phyloP scores from a whole-genome alignment of 495 filamentous ascomycete genomes.

The Neurospora sp. region DNA sequence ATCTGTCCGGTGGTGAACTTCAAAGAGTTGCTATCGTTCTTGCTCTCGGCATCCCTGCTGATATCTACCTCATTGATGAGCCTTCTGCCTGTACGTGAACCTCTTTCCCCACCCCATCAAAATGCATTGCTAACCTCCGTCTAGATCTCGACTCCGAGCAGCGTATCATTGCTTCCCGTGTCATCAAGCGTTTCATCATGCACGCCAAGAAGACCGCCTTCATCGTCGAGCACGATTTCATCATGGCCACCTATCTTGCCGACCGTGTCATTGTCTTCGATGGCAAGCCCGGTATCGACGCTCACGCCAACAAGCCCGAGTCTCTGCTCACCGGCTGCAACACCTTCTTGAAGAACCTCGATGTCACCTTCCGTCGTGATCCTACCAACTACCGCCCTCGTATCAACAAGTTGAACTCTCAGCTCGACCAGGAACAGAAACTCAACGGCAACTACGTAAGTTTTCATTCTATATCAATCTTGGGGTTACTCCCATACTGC shows the following conservation, averaged over 20 bases:
- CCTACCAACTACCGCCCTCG: slow-evolving; percentile 91
- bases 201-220: slow-evolving; percentile 99
- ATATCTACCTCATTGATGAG: slow-evolving; percentile 98
- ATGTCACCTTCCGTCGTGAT: slow-evolving; percentile 97
- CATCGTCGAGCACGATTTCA: slow-evolving; percentile 99
- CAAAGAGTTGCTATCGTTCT: slow-evolving; percentile 95
- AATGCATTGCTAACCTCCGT: background rate
- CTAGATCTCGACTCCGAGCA: slow-evolving; percentile 85
- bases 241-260: slow-evolving; percentile 95
- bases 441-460: slow-evolving; percentile 80
- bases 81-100: slow-evolving; percentile 23
- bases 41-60: slow-evolving; percentile 87
- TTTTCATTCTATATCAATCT: slow-evolving; percentile 5
- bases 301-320: slow-evolving; percentile 81
- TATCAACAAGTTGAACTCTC: slow-evolving; percentile 95
- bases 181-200: slow-evolving; percentile 99
- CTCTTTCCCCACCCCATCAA: background rate
- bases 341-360: slow-evolving; percentile 85
- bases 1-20: slow-evolving; percentile 96
- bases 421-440: slow-evolving; percentile 97
- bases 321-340: slow-evolving; percentile 94
- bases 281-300: slow-evolving; percentile 78
- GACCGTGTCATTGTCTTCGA: slow-evolving; percentile 98
- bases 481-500: background rate
- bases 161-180: slow-evolving; percentile 90